Evolutionary conservation across 2,329 filamentous ascomycete species (phyloP).

Genomic region (Sclerotiophoma versabilis): DNA sequence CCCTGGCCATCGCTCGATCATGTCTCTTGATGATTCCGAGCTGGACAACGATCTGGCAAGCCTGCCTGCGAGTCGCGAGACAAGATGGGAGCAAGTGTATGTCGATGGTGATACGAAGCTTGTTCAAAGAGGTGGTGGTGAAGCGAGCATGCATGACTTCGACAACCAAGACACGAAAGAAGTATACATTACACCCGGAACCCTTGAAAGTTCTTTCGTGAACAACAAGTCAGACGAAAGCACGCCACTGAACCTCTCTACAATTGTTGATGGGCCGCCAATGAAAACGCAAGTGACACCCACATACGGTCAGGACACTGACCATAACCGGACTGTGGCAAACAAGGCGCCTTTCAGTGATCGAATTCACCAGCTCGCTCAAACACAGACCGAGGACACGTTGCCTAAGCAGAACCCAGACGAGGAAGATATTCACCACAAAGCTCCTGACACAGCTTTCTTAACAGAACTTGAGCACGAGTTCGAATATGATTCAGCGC

Average conservation of each 20-base stretch:
- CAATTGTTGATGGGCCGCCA: constrained; percentile 30
- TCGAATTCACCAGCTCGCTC: constrained; percentile 41
- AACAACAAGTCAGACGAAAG: constrained; percentile 35
- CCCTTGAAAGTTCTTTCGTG: constrained; percentile 39
- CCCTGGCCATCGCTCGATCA: constrained; percentile 43
- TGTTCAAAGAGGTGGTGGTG: constrained; percentile 42
- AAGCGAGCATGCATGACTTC: constrained; percentile 44
- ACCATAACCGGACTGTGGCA: constrained; percentile 27
- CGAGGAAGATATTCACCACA: constrained; percentile 19
- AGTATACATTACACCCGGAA: constrained; percentile 44
- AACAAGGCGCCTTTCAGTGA: constrained; percentile 46
- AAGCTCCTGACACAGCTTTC: constrained; percentile 28
- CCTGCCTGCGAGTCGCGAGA: constrained; percentile 44
- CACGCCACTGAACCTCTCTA: constrained; percentile 34
- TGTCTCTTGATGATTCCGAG: constrained; percentile 50
- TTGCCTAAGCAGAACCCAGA: constrained; percentile 8
- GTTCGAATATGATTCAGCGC: constrained; percentile 37
- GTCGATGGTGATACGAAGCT: constrained; percentile 49
- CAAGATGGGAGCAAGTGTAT: constrained; percentile 50
- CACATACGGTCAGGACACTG: constrained; percentile 12
- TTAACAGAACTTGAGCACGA: constrained; percentile 44
- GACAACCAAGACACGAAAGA: constrained; percentile 42
- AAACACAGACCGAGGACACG: constrained; percentile 20
- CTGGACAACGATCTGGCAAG: constrained; percentile 46
- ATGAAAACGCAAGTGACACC: constrained; percentile 19